Percentiles rank a stretch among this genome's conserved stretches.
These are phyloP conservation scores for Calonectria honghensis DNA, from an alignment of 2,329 filamentous ascomycete genomes.

Conservation along the genomic window DNA sequence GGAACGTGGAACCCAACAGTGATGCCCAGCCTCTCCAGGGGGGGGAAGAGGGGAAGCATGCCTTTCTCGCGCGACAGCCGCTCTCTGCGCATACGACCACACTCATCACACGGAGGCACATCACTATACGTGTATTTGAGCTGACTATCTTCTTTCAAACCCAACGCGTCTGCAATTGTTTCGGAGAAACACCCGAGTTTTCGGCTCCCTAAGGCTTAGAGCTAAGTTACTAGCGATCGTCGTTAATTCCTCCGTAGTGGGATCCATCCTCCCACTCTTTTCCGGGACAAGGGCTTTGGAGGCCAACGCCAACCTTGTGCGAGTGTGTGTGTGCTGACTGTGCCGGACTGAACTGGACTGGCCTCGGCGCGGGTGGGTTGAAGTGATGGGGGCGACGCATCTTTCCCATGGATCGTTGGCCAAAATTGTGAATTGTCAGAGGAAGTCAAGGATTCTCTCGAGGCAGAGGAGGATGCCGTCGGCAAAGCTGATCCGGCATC, in stretches of 20 bases:
- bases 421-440: slow-evolving; percentile 40
- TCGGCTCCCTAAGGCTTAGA: slow-evolving; percentile 30
- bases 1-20: not conserved
- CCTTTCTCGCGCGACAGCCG: slow-evolving; percentile 39
- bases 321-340: slow-evolving; percentile 35
- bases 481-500: slow-evolving; percentile 51
- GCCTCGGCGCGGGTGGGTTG: slow-evolving; percentile 16
- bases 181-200: slow-evolving; percentile 33
- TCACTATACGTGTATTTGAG: not conserved
- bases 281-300: slow-evolving; percentile 41
- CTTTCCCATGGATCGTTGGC: slow-evolving; percentile 36
- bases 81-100: slow-evolving; percentile 14
- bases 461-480: slow-evolving; percentile 52
- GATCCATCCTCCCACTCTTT: slow-evolving; percentile 43
- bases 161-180: slow-evolving; percentile 35
- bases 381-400: slow-evolving; percentile 29
- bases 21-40: slow-evolving; percentile 14
- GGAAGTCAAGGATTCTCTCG: slow-evolving; percentile 31
- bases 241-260: slow-evolving; percentile 40
- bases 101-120: not conserved
- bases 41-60: not conserved
- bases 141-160: slow-evolving; percentile 25
- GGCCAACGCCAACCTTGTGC: slow-evolving; percentile 38
- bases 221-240: slow-evolving; percentile 34
- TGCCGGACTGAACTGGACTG: slow-evolving; percentile 21